Conservation (phyloP, 116 monocot species). For the Zostera marina region DNA sequence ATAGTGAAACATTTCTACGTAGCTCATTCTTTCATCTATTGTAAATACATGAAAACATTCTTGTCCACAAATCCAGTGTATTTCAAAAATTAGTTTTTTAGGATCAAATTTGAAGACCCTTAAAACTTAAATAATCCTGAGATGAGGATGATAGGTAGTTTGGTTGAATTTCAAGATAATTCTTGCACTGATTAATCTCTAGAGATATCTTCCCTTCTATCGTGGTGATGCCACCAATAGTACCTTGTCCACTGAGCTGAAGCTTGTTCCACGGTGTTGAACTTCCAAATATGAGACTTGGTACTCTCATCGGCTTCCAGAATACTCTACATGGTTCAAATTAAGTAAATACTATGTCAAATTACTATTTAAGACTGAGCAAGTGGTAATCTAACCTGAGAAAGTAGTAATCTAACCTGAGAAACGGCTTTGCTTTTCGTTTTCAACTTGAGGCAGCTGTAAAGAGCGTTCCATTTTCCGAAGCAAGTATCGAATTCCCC, state of each 20-base stretch:
- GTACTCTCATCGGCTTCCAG: slow-evolving; percentile 46
- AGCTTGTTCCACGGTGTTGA: slow-evolving; percentile 77
- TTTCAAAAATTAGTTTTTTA: too few species aligned
- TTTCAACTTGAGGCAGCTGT: slow-evolving; percentile 65
- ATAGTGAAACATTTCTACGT: too few species aligned
- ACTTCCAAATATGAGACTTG: slow-evolving; percentile 71
- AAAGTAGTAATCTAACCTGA: slow-evolving; percentile 23
- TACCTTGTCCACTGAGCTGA: slow-evolving; percentile 68
- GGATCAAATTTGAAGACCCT: too few species aligned
- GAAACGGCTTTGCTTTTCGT: slow-evolving; percentile 49
- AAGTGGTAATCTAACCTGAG: not conserved
- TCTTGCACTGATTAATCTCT: too few species aligned
- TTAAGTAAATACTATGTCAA: not conserved
- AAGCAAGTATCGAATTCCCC: slow-evolving; percentile 76
- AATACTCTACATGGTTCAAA: slow-evolving; percentile 33
- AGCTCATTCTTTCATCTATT: too few species aligned
- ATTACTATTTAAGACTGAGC: too few species aligned
- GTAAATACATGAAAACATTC: too few species aligned
- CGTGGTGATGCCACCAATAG: slow-evolving; percentile 13
- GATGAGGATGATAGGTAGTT: too few species aligned
- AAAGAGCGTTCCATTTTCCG: slow-evolving; percentile 51
- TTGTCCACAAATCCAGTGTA: too few species aligned
- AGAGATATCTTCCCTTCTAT: too few species aligned
- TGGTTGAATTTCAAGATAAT: too few species aligned
- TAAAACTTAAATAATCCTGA: too few species aligned